Conservation (phyloP, 306 rosid genomes). For the Malus sylvestris region DNA sequence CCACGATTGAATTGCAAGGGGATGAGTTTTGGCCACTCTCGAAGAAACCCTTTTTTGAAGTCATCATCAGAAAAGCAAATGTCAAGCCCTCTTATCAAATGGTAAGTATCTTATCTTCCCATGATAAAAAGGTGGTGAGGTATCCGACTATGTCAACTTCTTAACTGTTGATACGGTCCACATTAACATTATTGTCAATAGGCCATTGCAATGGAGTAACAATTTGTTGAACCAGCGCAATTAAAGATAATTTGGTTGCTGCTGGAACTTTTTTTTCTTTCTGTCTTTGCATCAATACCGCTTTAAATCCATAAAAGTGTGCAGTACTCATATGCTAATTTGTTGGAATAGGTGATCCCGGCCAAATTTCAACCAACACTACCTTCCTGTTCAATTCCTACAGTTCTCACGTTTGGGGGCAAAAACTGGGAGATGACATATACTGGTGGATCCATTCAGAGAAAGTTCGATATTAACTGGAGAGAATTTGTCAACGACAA, state of each 20-base stretch:
- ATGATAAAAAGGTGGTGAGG: background rate
- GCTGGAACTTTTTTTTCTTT: background rate
- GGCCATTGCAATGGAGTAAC: background rate
- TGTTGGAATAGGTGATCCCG: conserved; percentile 19
- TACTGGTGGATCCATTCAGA: conserved; percentile 2
- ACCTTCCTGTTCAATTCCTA: conserved; percentile 27
- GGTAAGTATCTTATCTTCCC: conserved; percentile 29
- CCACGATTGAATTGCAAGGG: conserved; percentile 13
- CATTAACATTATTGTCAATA: background rate
- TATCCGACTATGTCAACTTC: background rate
- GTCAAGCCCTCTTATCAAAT: conserved; percentile 13
- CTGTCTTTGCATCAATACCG: background rate
- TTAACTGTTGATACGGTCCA: background rate
- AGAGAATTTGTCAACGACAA: conserved; percentile 35
- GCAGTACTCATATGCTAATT: background rate
- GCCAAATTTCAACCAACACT: background rate
- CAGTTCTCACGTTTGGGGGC: conserved; percentile 19
- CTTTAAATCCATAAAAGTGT: background rate
- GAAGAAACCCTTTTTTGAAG: conserved; percentile 26
- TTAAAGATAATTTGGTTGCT: background rate
- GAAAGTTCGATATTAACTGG: conserved; percentile 29
- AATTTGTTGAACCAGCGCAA: background rate
- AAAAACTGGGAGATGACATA: conserved; percentile 41
- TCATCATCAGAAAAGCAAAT: conserved; percentile 25
- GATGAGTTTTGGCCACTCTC: conserved; percentile 42